Percentiles rank a stretch among this genome's conserved stretches.
Evolutionary conservation across 441 rosid species (phyloP).

Genomic region (Flueggea neowawraea): DNA sequence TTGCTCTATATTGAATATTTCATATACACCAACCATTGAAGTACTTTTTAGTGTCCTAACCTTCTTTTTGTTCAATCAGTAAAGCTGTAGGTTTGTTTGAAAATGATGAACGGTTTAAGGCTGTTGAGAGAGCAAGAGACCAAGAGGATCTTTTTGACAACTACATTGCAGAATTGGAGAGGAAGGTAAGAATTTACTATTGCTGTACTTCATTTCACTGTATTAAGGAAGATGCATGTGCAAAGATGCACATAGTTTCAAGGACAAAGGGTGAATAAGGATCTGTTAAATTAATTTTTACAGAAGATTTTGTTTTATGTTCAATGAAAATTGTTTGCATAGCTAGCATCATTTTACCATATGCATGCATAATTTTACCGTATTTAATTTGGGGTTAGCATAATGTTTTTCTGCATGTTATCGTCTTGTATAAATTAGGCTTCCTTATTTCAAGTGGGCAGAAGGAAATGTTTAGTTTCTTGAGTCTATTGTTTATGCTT

Average conservation of each 20-base stretch:
- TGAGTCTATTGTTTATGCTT: conserved; percentile 6
- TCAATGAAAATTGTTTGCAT: neutral
- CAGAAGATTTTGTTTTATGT: neutral
- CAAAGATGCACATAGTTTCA: neutral
- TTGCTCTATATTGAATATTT: neutral
- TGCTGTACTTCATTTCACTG: neutral
- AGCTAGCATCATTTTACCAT: too few relatives aligned
- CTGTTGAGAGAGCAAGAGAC: conserved; percentile 85
- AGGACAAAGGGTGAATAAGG: too few relatives aligned
- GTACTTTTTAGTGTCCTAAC: neutral
- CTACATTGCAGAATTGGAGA: conserved; percentile 80
- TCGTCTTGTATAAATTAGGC: neutral
- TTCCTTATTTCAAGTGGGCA: neutral
- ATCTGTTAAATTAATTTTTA: neutral
- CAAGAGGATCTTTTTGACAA: conserved; percentile 84
- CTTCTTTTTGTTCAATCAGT: conserved; percentile 36
- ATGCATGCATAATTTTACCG: too few relatives aligned
- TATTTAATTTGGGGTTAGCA: too few relatives aligned
- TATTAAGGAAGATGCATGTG: conserved; percentile 5
- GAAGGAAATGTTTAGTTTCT: neutral
- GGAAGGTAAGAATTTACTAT: conserved; percentile 51
- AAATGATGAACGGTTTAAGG: conserved; percentile 92
- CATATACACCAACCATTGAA: neutral
- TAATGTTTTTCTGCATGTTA: neutral
- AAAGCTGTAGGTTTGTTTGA: conserved; percentile 82